Evolutionary conservation across 805 yeast genomes (phyloP), one percentile per base, ranked within the genome.

Genomic region (Wickerhamomyces rabaulensis): DNA sequence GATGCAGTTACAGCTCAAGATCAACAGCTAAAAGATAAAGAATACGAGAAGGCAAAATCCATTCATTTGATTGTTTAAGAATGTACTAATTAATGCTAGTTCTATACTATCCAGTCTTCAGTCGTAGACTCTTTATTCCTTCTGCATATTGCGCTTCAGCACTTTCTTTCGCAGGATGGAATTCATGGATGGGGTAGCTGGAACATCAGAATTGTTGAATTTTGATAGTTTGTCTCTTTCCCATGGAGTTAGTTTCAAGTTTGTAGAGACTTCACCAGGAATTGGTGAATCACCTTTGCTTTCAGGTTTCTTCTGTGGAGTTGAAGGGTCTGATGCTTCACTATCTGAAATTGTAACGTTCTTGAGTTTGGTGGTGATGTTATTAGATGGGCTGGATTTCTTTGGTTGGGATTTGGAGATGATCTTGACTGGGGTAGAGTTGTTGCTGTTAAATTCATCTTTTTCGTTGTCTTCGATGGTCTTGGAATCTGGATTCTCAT

Each of bases 401-500:
- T 36, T 36, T 20, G 9, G 10, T 31, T 17, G 20, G 9, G 9
- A 17, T 19, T 41, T 41, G 8, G 44, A 33, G 9, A 41, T 13
- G 13, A 41, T 19, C 20, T 41, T 41, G 4, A 41, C 33, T 5
- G 44, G 44, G 2, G 44, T 41, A 6, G 44, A 31, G 17, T 35
- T 20, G 10, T 21, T 25, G 13, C 37, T 19, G 10, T 23, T 20
- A 22, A 41, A 36, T 13, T 20, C 39, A 31, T 20, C 42, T 6
- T 41, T 41, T 10, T 40, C 27, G 17, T 26, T 37, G 22, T 36
- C 21, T 23, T 38, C 15, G n/a, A 29, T 29, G 12, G 40, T 13
- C 44, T 19, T 39, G 9, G 51, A 36, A 26, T 42, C 41, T n/a
- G 55, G 43, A 46, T 65, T 65, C 48, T 82, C 87, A 53, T 85